These are phyloP conservation scores for Salvia splendens DNA, from an alignment of 257 asterid species.

Conservation along the genomic window DNA sequence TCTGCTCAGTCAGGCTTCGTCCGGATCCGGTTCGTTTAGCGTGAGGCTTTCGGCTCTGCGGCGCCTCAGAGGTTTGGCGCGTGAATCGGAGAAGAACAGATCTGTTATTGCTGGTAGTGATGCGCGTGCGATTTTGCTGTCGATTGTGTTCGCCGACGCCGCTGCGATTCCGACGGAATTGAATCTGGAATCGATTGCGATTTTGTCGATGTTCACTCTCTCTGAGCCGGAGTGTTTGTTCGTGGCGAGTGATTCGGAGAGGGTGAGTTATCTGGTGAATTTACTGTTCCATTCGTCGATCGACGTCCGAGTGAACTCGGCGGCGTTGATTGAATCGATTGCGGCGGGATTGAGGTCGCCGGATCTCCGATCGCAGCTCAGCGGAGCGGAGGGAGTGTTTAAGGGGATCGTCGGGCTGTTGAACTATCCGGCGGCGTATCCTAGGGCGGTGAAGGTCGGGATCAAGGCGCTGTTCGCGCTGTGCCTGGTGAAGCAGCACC, in stretches of 20 bases:
- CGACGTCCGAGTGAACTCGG: constrained; percentile 87
- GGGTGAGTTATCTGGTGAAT: constrained; percentile 60
- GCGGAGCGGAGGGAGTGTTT: constrained; percentile 67
- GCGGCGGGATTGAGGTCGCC: constrained; percentile 71
- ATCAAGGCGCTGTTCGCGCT: constrained; percentile 82
- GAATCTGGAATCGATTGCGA: constrained; percentile 67
- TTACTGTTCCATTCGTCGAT: constrained; percentile 76
- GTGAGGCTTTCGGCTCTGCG: constrained; percentile 62
- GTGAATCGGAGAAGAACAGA: constrained; percentile 87
- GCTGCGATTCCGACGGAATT: constrained; percentile 52
- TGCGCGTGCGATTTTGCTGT: constrained; percentile 55
- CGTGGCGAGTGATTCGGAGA: constrained; percentile 61
- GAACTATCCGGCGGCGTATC: constrained; percentile 59
- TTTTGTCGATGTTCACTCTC: constrained; percentile 60
- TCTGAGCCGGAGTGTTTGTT: constrained; percentile 66
- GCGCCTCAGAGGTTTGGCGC: constrained; percentile 66
- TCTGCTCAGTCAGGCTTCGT: constrained; percentile 61
- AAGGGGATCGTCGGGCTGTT: constrained; percentile 73
- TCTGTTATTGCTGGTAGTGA: constrained; percentile 57
- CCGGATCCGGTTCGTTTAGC: constrained; percentile 44
- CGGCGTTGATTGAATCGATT: constrained; percentile 72
- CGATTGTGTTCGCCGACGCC: constrained; percentile 47
- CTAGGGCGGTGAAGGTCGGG: constrained; percentile 79
- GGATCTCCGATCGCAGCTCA: constrained; percentile 71
- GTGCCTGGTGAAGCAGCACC: constrained; percentile 81